Evolutionary conservation across 2,329 filamentous ascomycete species (phyloP), one percentile per base, ranked within the genome.

Genomic region (Neodidymelliopsis sp.): DNA sequence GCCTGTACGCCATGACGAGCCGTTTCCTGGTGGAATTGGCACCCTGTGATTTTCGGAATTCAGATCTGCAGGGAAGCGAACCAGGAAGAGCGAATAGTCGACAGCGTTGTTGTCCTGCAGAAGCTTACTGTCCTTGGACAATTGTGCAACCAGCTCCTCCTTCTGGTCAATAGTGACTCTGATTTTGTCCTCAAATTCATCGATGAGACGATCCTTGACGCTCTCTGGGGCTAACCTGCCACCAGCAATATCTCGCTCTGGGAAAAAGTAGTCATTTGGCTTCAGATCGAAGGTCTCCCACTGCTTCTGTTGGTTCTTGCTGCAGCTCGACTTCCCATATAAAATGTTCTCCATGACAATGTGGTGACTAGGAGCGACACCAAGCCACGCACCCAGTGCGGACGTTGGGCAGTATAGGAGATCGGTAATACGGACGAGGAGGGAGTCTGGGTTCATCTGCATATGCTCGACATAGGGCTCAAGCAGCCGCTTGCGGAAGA

Each of bases 201-300:
- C 87, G 13, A 85, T 82, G 2, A 91, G 77, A 42, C 82, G 82
- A 15, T 81, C 81, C 64, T 87, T 85, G 5, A 87, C 86, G 1
- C 82, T 83, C 37, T 89, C 79, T 3, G 84, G 84, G 0, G 84
- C 81, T 1, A 91, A 73, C 2, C 73, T 75, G 0, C 87, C 86
- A 2, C 83, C 82, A 0, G 87, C 81, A 9, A 91, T 79, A 57
- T 91, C 88, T 6, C 88, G 76, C 64, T 91, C 87, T 0, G 88
- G 88, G 63, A 86, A 90, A 74, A 91, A 91, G 72, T 90, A 91
- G 48, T 84, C 82, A 16, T 81, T 83, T 0, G 88, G 88, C 63
- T 91, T 91, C 37, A 91, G 79, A 52, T 91, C 88, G 71, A 86
- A 91, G 1, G 82, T 84, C 64, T 90, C 84, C 87, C 87, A 91